These are phyloP conservation scores for Dittrichia graveolens DNA, from an alignment of 129 eudicot genomes.

Conservation along the genomic window DNA sequence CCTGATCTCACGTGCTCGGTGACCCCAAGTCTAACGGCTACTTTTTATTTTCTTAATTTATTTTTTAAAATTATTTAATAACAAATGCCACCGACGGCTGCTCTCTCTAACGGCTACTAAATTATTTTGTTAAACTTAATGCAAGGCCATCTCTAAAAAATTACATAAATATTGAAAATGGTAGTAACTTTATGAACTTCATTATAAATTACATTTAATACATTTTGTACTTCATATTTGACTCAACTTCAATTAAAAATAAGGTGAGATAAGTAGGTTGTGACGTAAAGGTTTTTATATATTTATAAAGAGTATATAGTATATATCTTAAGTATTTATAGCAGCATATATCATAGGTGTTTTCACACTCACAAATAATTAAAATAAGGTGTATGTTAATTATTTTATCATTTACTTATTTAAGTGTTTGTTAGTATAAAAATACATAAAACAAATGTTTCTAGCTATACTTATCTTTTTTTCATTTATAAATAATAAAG, in stretches of 20 bases:
- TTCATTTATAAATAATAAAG: no score
- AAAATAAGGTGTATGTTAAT: no score
- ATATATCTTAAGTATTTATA: no score
- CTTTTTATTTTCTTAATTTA: neutral
- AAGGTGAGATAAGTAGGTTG: no score
- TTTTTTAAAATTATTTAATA: neutral
- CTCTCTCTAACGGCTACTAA: conserved; percentile 36
- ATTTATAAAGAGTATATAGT: no score
- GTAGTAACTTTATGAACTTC: neutral
- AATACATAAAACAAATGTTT: no score
- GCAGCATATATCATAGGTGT: no score
- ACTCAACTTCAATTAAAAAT: neutral
- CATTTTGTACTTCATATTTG: neutral
- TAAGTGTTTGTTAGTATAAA: no score
- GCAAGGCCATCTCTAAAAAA: neutral
- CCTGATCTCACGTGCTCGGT: conserved; percentile 33
- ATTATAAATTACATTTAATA: neutral
- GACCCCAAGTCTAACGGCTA: conserved; percentile 36
- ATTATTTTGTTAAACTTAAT: neutral
- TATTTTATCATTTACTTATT: no score
- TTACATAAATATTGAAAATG: neutral
- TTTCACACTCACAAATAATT: no score
- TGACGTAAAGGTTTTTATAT: no score
- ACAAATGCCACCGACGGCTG: conserved; percentile 26
- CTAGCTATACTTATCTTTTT: no score